These are phyloP conservation scores for Tylopilus orsonianus DNA, from an alignment of 1,284 basidiomycete genomes.

Conservation along the genomic window DNA sequence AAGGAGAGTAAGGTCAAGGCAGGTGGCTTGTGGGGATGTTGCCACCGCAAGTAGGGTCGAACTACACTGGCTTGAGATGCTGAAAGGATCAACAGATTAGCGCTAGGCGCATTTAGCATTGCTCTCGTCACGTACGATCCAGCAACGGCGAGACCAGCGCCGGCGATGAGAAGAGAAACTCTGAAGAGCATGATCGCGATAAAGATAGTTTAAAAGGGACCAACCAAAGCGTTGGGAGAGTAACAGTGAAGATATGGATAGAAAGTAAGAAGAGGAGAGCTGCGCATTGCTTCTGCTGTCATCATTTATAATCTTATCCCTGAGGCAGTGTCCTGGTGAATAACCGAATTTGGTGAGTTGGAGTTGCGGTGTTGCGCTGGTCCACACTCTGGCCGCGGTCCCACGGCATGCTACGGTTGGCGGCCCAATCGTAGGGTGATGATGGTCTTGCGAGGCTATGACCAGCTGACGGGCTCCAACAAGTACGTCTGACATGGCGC, in stretches of 20 bases:
- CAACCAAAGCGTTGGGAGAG: neutral
- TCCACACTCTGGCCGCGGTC: neutral
- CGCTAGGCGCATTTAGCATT: conserved; percentile 1
- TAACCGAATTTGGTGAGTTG: conserved; percentile 2
- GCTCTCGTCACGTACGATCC: conserved; percentile 40
- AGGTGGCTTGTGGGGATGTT: conserved; percentile 45
- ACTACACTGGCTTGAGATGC: conserved; percentile 30
- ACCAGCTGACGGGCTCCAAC: too few species aligned
- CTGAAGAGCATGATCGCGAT: conserved; percentile 27
- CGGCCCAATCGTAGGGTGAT: too few species aligned
- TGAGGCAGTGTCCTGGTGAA: neutral
- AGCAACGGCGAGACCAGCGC: conserved; percentile 43
- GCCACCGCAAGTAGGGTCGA: conserved; percentile 42
- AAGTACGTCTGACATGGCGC: too few species aligned
- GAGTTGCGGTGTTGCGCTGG: neutral
- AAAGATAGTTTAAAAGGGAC: neutral
- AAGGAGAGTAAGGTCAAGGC: conserved; percentile 52
- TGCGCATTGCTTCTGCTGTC: conserved; percentile 13
- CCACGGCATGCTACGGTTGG: neutral
- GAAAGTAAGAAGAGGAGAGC: neutral
- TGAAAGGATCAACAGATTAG: conserved; percentile 11
- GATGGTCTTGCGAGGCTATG: too few species aligned
- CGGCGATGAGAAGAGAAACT: conserved; percentile 35
- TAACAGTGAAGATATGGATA: neutral
- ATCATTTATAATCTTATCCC: conserved; percentile 16